Evolutionary conservation across 129 eudicot species (phyloP).

Genomic region (Tagetes erecta): DNA sequence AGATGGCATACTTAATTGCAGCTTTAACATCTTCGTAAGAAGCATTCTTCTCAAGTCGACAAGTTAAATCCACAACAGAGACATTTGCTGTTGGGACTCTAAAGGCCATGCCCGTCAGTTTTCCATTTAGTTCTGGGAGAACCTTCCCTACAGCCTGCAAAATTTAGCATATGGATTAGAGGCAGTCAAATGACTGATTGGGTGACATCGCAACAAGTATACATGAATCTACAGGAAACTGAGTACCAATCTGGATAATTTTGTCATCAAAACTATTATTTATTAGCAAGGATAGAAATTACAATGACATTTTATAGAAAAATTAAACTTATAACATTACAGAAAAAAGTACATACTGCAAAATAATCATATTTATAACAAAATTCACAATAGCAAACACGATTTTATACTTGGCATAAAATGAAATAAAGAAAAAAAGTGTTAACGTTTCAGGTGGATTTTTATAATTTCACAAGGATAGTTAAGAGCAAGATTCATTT

Average conservation of each 20-base stretch:
- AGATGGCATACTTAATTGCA: conserved; percentile 68
- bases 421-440: no score
- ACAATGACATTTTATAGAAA: neutral
- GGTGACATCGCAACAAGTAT: no score
- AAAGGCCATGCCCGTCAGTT: conserved; percentile 98
- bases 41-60: conserved; percentile 93
- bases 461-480: no score
- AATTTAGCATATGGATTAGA: conserved; percentile 4
- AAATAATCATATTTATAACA: neutral
- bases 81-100: conserved; percentile 95
- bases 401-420: neutral
- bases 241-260: neutral
- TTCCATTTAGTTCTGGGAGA: conserved; percentile 89
- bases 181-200: neutral
- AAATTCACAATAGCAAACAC: neutral
- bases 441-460: no score
- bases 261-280: neutral
- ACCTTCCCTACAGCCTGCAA: conserved; percentile 96
- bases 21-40: conserved; percentile 92
- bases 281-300: neutral
- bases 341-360: neutral
- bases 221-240: neutral
- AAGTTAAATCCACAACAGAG: conserved; percentile 95
- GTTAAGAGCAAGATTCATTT: no score
- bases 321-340: neutral